Percentiles rank a stretch among this genome's conserved stretches.
phyloP scores from a whole-genome alignment of 202 grass and related monocot species.

The Panicum virgatum region DNA sequence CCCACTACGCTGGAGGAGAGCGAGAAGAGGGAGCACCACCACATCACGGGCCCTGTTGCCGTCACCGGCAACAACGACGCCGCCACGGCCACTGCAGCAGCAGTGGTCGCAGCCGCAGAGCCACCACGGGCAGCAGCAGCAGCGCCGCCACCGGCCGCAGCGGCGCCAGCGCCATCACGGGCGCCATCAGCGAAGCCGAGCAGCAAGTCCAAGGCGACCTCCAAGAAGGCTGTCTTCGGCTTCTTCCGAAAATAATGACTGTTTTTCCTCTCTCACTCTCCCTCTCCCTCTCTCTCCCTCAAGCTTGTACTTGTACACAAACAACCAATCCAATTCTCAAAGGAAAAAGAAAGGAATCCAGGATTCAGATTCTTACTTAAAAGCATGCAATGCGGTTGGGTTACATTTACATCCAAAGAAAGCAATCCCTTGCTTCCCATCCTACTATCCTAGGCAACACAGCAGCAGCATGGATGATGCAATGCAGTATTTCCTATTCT shows the following conservation, averaged over 20 bases:
- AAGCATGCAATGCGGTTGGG: neutral
- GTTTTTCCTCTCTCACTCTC: neutral
- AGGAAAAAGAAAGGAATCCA: neutral
- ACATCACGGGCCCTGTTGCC: conserved; percentile 33
- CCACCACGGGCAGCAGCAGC: neutral
- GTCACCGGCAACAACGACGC: neutral
- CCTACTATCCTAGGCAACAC: neutral
- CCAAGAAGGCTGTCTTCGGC: conserved; percentile 48
- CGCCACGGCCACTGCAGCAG: neutral
- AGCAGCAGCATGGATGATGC: neutral
- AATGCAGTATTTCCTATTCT: conserved; percentile 13
- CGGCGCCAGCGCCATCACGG: neutral
- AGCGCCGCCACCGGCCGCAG: neutral
- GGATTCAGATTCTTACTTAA: neutral
- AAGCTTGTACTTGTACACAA: neutral
- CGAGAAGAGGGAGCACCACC: conserved; percentile 46
- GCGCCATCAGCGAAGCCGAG: conserved; percentile 11
- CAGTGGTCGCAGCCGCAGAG: neutral
- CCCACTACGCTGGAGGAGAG: conserved; percentile 53
- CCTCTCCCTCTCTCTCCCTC: neutral
- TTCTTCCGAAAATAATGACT: conserved; percentile 50
- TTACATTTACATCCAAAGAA: neutral
- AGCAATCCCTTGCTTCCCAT: conserved; percentile 43
- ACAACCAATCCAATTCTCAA: neutral
- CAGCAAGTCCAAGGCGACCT: conserved; percentile 39